These are phyloP conservation scores for Holtermannia corniformis DNA, from an alignment of 768 basidiomycete species.

Conservation along the genomic window DNA sequence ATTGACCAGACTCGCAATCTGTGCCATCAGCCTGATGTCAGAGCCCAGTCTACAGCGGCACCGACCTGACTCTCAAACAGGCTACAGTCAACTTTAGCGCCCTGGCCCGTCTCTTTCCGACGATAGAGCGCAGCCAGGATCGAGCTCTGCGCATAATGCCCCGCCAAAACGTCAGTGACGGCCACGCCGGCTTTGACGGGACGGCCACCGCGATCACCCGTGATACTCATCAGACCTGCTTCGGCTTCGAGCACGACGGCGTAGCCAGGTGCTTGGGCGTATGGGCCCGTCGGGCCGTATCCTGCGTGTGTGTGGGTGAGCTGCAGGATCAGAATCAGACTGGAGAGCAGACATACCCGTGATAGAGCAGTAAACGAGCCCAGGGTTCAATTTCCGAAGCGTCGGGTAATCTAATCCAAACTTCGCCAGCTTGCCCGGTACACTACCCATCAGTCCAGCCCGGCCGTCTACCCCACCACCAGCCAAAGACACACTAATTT, in stretches of 20 bases:
- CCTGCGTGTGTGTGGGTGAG: slow-evolving; percentile 48
- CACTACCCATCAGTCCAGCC: slow-evolving; percentile 13
- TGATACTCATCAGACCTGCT: slow-evolving; percentile 91
- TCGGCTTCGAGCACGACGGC: slow-evolving; percentile 82
- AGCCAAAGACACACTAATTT: slow-evolving; percentile 48
- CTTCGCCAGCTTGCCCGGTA: slow-evolving; percentile 60
- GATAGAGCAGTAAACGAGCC: slow-evolving; percentile 77
- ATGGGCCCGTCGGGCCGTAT: slow-evolving; percentile 85
- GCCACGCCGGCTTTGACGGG: slow-evolving; percentile 92
- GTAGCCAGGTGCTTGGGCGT: slow-evolving; percentile 70
- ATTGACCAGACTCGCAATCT: slow-evolving; percentile 86
- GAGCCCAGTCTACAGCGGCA: background rate
- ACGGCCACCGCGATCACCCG: slow-evolving; percentile 74
- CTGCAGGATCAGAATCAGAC: background rate
- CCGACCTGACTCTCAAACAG: slow-evolving; percentile 81
- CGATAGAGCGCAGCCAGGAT: slow-evolving; percentile 83
- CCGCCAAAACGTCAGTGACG: slow-evolving; percentile 71
- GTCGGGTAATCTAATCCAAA: slow-evolving; percentile 82
- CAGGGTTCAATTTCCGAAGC: slow-evolving; percentile 64
- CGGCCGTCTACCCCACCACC: slow-evolving; percentile 22
- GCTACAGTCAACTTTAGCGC: slow-evolving; percentile 85
- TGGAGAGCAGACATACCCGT: slow-evolving; percentile 53
- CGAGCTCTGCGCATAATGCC: slow-evolving; percentile 79
- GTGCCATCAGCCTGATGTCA: no score
- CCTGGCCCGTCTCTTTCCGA: slow-evolving; percentile 70